A percentile compares a stretch with the other conserved stretches of the same genome.
These are phyloP conservation scores for Citrullus mucosospermus DNA, from an alignment of 306 rosid genomes.

Conservation along the genomic window DNA sequence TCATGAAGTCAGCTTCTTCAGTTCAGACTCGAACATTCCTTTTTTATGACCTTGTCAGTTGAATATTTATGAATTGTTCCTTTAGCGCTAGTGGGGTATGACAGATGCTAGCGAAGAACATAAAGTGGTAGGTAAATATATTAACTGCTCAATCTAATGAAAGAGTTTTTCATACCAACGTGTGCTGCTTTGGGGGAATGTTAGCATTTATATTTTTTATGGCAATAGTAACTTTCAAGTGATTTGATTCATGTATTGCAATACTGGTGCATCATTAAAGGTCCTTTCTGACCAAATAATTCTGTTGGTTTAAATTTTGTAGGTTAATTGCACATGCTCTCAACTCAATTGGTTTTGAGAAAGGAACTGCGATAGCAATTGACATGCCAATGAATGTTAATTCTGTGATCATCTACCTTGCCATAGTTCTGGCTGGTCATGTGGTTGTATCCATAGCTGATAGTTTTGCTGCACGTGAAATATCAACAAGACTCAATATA, in stretches of 20 bases:
- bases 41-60: background rate
- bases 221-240: background rate
- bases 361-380: conserved; percentile 85
- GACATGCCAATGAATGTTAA: conserved; percentile 87
- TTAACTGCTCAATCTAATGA: background rate
- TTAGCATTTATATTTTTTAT: background rate
- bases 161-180: background rate
- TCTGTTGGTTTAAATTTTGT: conserved; percentile 24
- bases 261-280: background rate
- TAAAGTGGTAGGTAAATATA: background rate
- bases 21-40: background rate
- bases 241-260: background rate
- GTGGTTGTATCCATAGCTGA: conserved; percentile 91
- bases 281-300: background rate
- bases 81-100: background rate
- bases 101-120: background rate
- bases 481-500: conserved; percentile 69
- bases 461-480: conserved; percentile 87
- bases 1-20: no score
- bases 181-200: background rate
- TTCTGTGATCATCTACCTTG: conserved; percentile 79
- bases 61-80: background rate
- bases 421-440: conserved; percentile 73
- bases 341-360: conserved; percentile 49
- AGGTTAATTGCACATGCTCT: conserved; percentile 85